Conservation (phyloP, 2,329 filamentous ascomycete genomes). For the Pestalotiopsis sp. region DNA sequence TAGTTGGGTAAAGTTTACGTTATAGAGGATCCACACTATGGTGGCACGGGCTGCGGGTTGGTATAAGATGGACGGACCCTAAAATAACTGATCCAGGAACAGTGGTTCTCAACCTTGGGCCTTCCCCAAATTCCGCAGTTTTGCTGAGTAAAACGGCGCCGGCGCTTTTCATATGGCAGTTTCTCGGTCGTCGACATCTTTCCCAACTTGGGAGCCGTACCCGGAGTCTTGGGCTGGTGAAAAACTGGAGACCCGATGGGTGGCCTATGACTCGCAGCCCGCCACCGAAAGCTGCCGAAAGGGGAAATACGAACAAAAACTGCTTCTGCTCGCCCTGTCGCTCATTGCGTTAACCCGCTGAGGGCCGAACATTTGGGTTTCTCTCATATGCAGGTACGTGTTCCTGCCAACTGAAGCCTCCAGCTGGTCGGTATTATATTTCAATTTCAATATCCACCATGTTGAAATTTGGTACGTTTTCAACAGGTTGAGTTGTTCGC, state of each 20-base stretch:
- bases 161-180: neutral
- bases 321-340: neutral
- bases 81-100: neutral
- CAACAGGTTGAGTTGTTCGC: neutral
- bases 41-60: slow-evolving; percentile 1
- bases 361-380: too few relatives aligned
- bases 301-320: neutral
- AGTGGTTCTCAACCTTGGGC: too few relatives aligned
- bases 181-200: neutral
- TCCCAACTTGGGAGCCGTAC: neutral
- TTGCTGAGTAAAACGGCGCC: neutral
- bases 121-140: neutral
- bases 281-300: neutral
- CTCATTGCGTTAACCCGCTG: neutral
- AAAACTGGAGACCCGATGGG: neutral
- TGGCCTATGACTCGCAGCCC: neutral
- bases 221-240: neutral
- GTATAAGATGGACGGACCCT: slow-evolving; percentile 2
- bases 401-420: too few relatives aligned
- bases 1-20: slow-evolving; percentile 12
- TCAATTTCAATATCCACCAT: neutral
- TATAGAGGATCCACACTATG: slow-evolving; percentile 6
- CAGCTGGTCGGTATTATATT: neutral
- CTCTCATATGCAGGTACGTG: too few relatives aligned
- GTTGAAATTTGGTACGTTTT: neutral